These are phyloP conservation scores for Suillus subaureus DNA, from an alignment of 768 basidiomycete species.

Conservation along the genomic window DNA sequence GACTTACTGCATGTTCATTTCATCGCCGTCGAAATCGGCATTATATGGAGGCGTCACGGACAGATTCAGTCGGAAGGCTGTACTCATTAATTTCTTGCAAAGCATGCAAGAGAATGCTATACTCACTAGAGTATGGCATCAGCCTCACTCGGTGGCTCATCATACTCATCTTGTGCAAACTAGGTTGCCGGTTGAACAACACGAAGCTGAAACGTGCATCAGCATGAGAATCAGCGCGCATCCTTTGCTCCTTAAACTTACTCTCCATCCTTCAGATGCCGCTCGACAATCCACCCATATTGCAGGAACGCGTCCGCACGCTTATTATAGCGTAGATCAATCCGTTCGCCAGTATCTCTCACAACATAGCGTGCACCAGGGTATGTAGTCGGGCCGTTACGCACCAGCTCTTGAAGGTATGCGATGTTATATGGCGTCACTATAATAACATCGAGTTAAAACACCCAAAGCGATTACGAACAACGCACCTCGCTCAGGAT, in stretches of 20 bases:
- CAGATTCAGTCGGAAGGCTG: constrained; percentile 96
- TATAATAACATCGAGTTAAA: constrained; percentile 33
- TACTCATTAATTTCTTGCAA: neutral
- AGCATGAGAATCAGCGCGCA: constrained; percentile 13
- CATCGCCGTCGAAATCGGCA: constrained; percentile 99
- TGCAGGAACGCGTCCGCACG: constrained; percentile 93
- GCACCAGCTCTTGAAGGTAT: constrained; percentile 91
- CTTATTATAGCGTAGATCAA: constrained; percentile 96
- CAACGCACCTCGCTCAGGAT: constrained; percentile 86
- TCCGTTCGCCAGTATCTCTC: constrained; percentile 95
- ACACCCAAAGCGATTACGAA: neutral
- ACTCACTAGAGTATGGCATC: constrained; percentile 97
- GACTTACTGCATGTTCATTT: constrained; percentile 99
- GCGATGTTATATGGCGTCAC: constrained; percentile 98
- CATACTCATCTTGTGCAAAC: constrained; percentile 99
- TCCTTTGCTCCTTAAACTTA: constrained; percentile 47
- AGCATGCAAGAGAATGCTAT: constrained; percentile 12
- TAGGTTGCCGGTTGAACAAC: constrained; percentile 97
- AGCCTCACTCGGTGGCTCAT: constrained; percentile 98
- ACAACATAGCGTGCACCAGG: constrained; percentile 97
- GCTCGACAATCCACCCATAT: constrained; percentile 98
- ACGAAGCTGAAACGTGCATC: constrained; percentile 60
- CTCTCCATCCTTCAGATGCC: constrained; percentile 98
- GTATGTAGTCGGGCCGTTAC: constrained; percentile 92
- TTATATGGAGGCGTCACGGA: constrained; percentile 99